Conservation (phyloP, 1,139 yeast genomes). For the Geotrichum siamense region DNA sequence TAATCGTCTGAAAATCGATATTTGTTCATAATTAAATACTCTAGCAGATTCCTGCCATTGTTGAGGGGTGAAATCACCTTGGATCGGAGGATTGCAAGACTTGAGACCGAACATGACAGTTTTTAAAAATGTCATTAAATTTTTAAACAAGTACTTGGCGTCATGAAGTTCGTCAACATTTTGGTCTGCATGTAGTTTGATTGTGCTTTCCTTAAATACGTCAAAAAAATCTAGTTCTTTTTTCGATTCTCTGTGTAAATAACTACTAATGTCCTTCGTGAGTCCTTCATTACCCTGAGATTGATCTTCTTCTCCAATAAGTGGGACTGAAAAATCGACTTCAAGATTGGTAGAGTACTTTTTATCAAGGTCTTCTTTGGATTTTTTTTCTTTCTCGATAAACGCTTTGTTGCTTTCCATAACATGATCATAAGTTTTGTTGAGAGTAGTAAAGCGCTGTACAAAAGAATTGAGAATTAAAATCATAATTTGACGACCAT, state of each 20-base stretch:
- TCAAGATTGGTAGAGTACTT: slow-evolving; percentile 17
- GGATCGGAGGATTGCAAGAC: slow-evolving; percentile 83
- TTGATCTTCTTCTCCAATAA: slow-evolving; percentile 5
- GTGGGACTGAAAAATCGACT: slow-evolving; percentile 11
- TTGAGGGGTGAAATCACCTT: slow-evolving; percentile 55
- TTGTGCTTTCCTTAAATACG: slow-evolving; percentile 43
- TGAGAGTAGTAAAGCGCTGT: slow-evolving; percentile 68
- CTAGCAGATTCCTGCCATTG: slow-evolving; percentile 89
- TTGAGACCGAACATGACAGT: slow-evolving; percentile 87
- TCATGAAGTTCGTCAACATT: slow-evolving; percentile 70
- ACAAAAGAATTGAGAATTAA: slow-evolving; percentile 79
- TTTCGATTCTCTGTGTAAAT: slow-evolving; percentile 23
- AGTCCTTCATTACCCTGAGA: slow-evolving; percentile 13
- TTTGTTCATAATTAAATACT: slow-evolving; percentile 74
- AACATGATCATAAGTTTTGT: slow-evolving; percentile 62
- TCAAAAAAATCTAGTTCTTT: slow-evolving; percentile 42
- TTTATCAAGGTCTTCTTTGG: slow-evolving; percentile 16
- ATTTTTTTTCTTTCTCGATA: slow-evolving; percentile 21
- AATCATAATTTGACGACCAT: slow-evolving; percentile 67
- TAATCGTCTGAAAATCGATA: slow-evolving; percentile 62
- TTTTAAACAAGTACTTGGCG: slow-evolving; percentile 80
- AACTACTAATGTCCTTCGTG: slow-evolving; percentile 14
- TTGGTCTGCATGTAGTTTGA: slow-evolving; percentile 38
- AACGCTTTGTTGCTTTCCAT: slow-evolving; percentile 47
- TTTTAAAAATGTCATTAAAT: slow-evolving; percentile 81